phyloP scores from a whole-genome alignment of 108 stramenopile genomes.

The Mediolabrus comicus region DNA sequence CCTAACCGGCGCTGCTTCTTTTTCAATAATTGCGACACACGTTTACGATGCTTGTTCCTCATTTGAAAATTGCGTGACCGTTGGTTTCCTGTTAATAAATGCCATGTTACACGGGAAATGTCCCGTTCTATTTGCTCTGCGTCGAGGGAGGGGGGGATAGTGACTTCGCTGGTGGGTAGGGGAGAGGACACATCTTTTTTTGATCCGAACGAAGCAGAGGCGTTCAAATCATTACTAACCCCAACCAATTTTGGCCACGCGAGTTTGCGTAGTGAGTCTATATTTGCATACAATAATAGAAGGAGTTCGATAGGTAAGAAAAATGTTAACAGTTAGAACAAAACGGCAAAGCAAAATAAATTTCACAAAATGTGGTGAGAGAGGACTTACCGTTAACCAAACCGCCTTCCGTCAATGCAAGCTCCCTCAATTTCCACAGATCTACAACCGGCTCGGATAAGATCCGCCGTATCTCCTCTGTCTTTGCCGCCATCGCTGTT shows the following conservation, averaged over 20 bases:
- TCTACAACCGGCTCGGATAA: conserved; percentile 71
- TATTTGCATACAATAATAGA: neutral
- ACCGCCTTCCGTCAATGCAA: conserved; percentile 77
- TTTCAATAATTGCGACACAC: conserved; percentile 48
- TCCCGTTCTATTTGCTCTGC: conserved; percentile 75
- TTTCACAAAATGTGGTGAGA: neutral
- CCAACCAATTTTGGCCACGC: conserved; percentile 89
- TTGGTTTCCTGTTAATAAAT: conserved; percentile 72
- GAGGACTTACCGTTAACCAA: conserved; percentile 71
- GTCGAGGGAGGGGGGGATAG: conserved; percentile 57
- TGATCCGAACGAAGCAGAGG: neutral
- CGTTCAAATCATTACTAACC: conserved; percentile 18
- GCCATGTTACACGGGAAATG: conserved; percentile 82
- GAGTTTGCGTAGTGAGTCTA: conserved; percentile 75
- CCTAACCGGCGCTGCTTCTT: conserved; percentile 74
- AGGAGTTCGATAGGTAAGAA: neutral
- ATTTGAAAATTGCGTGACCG: conserved; percentile 60
- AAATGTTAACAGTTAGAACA: neutral
- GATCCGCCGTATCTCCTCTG: conserved; percentile 53
- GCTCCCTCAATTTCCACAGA: conserved; percentile 79
- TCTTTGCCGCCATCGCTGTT: conserved; percentile 36
- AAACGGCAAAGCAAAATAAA: neutral
- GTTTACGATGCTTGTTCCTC: conserved; percentile 55
- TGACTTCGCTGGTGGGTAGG: neutral
- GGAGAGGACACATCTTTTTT: neutral